Evolutionary conservation across 257 asterid genomes (phyloP).

Genomic region (Solanum sparsipilum): DNA sequence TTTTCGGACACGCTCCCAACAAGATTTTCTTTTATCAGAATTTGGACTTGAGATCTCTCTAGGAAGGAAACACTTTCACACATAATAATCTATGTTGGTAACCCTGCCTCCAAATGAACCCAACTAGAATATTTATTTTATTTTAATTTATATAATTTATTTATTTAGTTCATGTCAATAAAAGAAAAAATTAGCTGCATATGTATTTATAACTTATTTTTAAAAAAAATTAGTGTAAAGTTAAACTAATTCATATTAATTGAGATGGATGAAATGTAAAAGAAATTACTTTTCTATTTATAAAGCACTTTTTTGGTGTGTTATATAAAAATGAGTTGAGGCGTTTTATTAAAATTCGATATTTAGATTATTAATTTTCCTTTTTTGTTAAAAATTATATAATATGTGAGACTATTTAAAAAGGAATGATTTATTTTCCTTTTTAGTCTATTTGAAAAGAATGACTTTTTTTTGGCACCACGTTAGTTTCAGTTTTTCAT

Average conservation of each 20-base stretch:
- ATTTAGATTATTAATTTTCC: no score
- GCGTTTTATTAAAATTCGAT: neutral
- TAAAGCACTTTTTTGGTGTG: neutral
- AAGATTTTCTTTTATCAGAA: no score
- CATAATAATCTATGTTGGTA: neutral
- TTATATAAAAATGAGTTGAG: neutral
- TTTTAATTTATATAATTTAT: no score
- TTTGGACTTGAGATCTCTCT: fast-evolving
- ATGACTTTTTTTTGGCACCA: no score
- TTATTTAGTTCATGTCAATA: neutral
- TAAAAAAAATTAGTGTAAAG: no score
- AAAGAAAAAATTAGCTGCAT: no score
- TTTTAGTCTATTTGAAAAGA: neutral
- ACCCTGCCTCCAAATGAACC: neutral
- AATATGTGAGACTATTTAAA: neutral
- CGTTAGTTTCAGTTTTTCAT: neutral
- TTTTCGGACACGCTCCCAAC: neutral
- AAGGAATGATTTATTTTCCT: no score
- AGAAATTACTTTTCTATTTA: no score
- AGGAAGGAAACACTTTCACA: neutral
- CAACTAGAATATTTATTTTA: neutral
- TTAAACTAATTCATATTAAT: no score
- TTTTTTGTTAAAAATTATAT: no score
- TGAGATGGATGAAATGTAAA: neutral
- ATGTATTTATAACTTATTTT: no score